Evolutionary conservation across 2,329 filamentous ascomycete species (phyloP).

Genomic region (Exophiala alcalophila): DNA sequence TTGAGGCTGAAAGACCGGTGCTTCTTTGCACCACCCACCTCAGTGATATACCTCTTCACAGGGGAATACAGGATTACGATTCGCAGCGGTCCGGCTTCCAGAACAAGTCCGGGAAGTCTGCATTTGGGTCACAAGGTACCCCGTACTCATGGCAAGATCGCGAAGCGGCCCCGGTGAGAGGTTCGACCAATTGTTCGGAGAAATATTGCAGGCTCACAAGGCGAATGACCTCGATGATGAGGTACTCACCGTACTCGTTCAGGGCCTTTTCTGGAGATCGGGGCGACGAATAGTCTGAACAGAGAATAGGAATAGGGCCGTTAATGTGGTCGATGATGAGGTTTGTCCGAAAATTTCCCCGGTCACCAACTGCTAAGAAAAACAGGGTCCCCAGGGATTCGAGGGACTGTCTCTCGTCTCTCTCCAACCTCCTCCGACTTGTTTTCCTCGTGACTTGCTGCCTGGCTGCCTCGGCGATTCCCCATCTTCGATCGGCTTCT

Average conservation of each 20-base stretch:
- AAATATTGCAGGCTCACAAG: no score
- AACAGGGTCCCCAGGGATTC: no score
- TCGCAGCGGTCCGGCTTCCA: constrained; percentile 11
- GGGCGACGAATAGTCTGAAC: background rate
- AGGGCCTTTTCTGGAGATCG: background rate
- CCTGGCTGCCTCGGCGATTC: no score
- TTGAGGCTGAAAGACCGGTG: no score
- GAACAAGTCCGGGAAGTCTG: background rate
- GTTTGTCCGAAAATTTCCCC: constrained; percentile 10
- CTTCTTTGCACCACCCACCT: no score
- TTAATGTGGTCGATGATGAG: background rate
- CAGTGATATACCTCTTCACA: constrained; percentile 1
- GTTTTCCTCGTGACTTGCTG: no score
- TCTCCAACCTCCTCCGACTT: no score
- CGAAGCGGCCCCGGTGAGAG: no score
- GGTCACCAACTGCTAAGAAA: no score
- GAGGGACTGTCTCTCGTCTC: no score
- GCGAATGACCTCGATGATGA: background rate
- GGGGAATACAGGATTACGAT: background rate
- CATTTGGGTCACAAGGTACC: background rate
- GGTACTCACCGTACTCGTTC: background rate
- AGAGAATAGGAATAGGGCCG: background rate
- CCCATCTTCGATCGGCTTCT: no score
- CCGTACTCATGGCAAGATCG: background rate
- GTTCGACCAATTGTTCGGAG: constrained; percentile 15